phyloP scores from a whole-genome alignment of 169 alveolate genomes.

The Babesia gibsoni region DNA sequence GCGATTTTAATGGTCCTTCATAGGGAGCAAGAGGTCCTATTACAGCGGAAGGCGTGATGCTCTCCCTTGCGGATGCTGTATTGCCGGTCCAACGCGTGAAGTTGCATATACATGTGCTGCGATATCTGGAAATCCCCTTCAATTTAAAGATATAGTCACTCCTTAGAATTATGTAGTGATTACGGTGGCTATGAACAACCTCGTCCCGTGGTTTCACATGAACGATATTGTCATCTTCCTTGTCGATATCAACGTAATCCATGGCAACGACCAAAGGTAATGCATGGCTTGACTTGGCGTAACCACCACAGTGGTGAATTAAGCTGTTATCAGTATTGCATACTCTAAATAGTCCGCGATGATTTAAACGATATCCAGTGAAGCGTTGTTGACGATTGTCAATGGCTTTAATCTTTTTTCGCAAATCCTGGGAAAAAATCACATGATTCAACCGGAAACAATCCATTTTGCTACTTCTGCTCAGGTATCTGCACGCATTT shows the following conservation, averaged over 20 bases:
- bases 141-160: constrained; percentile 3
- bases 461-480: not conserved
- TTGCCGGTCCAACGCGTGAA: not conserved
- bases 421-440: not conserved
- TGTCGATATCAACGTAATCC: not conserved
- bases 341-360: not conserved
- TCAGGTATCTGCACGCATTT: not conserved
- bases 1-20: not conserved
- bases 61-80: not conserved
- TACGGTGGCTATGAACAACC: too few species aligned
- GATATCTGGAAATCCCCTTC: not conserved
- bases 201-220: constrained; percentile 13
- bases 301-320: constrained; percentile 1
- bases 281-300: constrained; percentile 1
- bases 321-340: not conserved
- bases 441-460: constrained; percentile 2
- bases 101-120: not conserved
- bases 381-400: not conserved
- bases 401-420: not conserved
- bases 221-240: not conserved
- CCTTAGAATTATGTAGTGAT: too few species aligned
- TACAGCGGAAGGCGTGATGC: not conserved
- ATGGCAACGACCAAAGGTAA: constrained; percentile 1
- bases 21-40: too few species aligned
- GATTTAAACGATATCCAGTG: not conserved